phyloP scores from a whole-genome alignment of 23 red algal species.

The Gracilaria gracilis region DNA sequence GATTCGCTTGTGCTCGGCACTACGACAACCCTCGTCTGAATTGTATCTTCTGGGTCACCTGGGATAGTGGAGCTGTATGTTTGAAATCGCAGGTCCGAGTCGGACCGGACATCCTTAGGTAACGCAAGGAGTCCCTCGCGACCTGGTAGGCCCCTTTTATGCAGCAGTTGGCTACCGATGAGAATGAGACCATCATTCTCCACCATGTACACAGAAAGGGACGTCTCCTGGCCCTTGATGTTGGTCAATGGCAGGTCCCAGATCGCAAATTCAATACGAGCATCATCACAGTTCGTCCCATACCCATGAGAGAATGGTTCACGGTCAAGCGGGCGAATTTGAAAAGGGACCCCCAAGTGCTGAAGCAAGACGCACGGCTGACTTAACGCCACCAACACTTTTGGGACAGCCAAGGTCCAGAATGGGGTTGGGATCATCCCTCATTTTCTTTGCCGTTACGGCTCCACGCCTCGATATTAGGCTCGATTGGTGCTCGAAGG shows the following conservation, averaged over 20 bases:
- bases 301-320: slow-evolving; percentile 41
- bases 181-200: slow-evolving; percentile 24
- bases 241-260: slow-evolving; percentile 30
- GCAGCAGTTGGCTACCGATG: slow-evolving; percentile 30
- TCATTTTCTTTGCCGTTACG: not conserved
- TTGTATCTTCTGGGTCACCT: not conserved
- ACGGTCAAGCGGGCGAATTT: slow-evolving; percentile 11
- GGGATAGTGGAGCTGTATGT: not conserved
- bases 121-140: not conserved
- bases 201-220: slow-evolving; percentile 34
- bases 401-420: not conserved
- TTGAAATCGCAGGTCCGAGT: not conserved
- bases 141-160: not conserved
- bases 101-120: not conserved
- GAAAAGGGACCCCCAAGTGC: not conserved
- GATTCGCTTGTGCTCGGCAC: not conserved
- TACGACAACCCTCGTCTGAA: slow-evolving; percentile 6
- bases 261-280: not conserved
- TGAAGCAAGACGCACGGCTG: not conserved
- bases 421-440: not conserved
- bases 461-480: not conserved
- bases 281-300: slow-evolving; percentile 21
- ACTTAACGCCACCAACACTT: not conserved
- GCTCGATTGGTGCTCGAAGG: not conserved
- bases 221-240: not conserved